These are phyloP conservation scores for Linnemannia exigua DNA, from an alignment of 192 early-diverging fungal genomes.

Conservation along the genomic window DNA sequence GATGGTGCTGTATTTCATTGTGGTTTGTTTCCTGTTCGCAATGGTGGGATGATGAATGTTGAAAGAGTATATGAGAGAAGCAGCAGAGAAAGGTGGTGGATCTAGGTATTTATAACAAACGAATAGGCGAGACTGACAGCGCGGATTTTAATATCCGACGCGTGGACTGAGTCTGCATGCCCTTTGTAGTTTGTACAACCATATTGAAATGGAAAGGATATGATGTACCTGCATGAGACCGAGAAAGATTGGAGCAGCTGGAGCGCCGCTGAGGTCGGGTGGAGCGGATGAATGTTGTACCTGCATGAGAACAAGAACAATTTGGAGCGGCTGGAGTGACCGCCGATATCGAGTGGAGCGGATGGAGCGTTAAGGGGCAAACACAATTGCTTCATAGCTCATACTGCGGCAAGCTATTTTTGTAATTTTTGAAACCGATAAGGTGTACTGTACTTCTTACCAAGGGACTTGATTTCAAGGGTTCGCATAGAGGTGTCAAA, in stretches of 20 bases:
- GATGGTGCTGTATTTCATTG: slow-evolving; percentile 13
- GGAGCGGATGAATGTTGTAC: slow-evolving; percentile 15
- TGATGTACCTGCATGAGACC: slow-evolving; percentile 15
- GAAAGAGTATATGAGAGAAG: slow-evolving; percentile 2
- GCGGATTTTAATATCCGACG: slow-evolving; percentile 15
- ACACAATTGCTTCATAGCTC: neutral
- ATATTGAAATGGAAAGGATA: slow-evolving; percentile 11
- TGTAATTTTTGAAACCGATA: too few relatives aligned
- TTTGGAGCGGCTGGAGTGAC: slow-evolving; percentile 2
- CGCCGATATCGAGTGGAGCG: neutral
- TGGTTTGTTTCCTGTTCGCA: slow-evolving; percentile 5
- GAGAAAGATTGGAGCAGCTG: slow-evolving; percentile 5
- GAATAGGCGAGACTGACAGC: neutral
- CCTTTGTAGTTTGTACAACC: slow-evolving; percentile 4
- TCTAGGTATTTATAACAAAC: slow-evolving; percentile 13
- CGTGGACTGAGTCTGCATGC: slow-evolving; percentile 8
- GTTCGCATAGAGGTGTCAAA: too few relatives aligned
- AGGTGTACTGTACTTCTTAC: too few relatives aligned
- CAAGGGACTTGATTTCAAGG: too few relatives aligned
- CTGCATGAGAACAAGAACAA: neutral
- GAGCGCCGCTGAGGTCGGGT: slow-evolving; percentile 2
- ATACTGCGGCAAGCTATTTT: neutral
- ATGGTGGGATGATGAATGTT: slow-evolving; percentile 1
- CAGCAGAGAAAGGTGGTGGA: neutral
- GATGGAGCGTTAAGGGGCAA: slow-evolving; percentile 1